Evolutionary conservation across 2,329 filamentous ascomycete species (phyloP).

Genomic region (Pseudodiploospora longispora): DNA sequence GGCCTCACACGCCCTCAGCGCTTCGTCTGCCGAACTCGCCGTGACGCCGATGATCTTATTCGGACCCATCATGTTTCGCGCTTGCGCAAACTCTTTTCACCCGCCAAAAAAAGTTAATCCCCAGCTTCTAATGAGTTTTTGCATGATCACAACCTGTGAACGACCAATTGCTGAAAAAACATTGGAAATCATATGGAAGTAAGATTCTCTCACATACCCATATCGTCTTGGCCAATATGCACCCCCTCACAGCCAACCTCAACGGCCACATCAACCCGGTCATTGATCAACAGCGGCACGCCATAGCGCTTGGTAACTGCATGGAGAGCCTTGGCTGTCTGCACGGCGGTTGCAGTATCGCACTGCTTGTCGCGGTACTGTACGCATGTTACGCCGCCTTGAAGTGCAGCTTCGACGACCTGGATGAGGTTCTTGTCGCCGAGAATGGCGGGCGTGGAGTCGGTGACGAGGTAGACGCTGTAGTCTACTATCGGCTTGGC

Average conservation of each 20-base stretch:
- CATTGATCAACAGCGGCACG: slow-evolving; percentile 85
- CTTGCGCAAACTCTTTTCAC: slow-evolving; percentile 26
- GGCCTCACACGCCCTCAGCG: slow-evolving; percentile 58
- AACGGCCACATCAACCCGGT: slow-evolving; percentile 80
- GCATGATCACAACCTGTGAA: background rate
- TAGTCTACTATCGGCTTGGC: slow-evolving; percentile 50
- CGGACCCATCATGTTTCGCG: slow-evolving; percentile 64
- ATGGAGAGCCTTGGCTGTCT: slow-evolving; percentile 65
- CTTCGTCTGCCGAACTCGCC: slow-evolving; percentile 67
- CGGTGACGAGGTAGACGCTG: slow-evolving; percentile 83
- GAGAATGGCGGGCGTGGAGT: slow-evolving; percentile 81
- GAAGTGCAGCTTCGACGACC: slow-evolving; percentile 67
- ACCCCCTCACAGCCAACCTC: slow-evolving; percentile 85
- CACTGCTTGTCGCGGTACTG: slow-evolving; percentile 86
- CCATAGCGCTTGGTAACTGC: slow-evolving; percentile 55
- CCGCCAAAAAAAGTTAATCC: background rate
- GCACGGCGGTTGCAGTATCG: slow-evolving; percentile 63
- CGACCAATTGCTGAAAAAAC: background rate
- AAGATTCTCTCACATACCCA: slow-evolving; percentile 56
- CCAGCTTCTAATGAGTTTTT: background rate
- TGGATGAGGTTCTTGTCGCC: slow-evolving; percentile 59
- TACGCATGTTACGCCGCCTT: slow-evolving; percentile 76
- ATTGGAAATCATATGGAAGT: too few relatives aligned
- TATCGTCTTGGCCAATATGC: slow-evolving; percentile 91
- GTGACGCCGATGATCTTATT: slow-evolving; percentile 83